Conservation (phyloP, 805 yeast genomes). For the Candida namnaoensis region DNA sequence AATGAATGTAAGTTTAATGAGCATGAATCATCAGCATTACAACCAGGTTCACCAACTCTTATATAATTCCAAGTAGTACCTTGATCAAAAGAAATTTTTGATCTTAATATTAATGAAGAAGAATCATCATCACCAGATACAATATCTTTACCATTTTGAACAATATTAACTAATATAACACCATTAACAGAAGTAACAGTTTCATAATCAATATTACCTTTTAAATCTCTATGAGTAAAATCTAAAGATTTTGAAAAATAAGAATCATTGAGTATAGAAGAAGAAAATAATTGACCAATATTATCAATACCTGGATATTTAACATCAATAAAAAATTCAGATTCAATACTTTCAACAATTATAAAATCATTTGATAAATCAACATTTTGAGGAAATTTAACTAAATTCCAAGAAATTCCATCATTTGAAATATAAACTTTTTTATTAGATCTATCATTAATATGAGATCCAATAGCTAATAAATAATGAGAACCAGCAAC, state of each 20-base stretch:
- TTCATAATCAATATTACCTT: slow-evolving; percentile 25
- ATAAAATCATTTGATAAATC: slow-evolving; percentile 16
- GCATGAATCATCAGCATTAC: slow-evolving; percentile 19
- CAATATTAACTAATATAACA: slow-evolving; percentile 42
- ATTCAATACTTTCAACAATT: slow-evolving; percentile 26
- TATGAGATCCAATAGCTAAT: slow-evolving; percentile 24
- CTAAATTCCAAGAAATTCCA: slow-evolving; percentile 22
- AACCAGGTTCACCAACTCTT: slow-evolving; percentile 14
- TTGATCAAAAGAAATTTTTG: slow-evolving; percentile 28
- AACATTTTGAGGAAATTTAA: slow-evolving; percentile 20
- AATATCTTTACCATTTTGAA: slow-evolving; percentile 11
- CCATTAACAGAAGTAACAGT: slow-evolving; percentile 48
- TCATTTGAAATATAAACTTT: slow-evolving; percentile 24
- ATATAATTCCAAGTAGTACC: slow-evolving; percentile 24
- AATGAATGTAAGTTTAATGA: slow-evolving; percentile 28
- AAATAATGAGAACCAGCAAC: slow-evolving; percentile 26
- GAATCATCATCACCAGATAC: slow-evolving; percentile 1
- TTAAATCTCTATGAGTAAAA: slow-evolving; percentile 24
- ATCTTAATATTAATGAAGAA: slow-evolving; percentile 11
- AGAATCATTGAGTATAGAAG: slow-evolving; percentile 46
- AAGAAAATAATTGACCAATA: slow-evolving; percentile 22
- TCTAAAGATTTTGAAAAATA: slow-evolving; percentile 36
- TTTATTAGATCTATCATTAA: slow-evolving; percentile 10
- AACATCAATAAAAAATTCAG: slow-evolving; percentile 32
- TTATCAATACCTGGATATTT: slow-evolving; percentile 7